Evolutionary conservation across 345 rosid genomes (phyloP).

Genomic region (Salix suchowensis): DNA sequence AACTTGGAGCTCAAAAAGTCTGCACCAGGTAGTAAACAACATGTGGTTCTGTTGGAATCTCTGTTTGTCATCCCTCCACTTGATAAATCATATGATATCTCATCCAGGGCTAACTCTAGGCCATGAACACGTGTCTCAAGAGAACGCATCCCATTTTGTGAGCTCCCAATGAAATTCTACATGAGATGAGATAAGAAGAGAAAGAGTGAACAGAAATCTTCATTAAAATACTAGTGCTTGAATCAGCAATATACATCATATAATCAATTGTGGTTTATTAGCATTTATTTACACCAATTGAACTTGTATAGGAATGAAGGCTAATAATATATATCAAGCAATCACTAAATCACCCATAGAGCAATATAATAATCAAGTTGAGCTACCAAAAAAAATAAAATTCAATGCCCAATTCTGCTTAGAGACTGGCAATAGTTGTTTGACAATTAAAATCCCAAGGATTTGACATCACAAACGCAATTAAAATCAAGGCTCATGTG

Average conservation of each 20-base stretch:
- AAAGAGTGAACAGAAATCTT: conserved; percentile 13
- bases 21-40: conserved; percentile 72
- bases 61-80: conserved; percentile 64
- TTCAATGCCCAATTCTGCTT: neutral
- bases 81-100: conserved; percentile 79
- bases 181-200: conserved; percentile 2
- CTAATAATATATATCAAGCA: too few relatives aligned
- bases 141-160: conserved; percentile 74
- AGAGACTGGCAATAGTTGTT: neutral
- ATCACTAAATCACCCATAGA: too few relatives aligned
- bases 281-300: neutral
- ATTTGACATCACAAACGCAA: neutral
- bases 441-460: neutral
- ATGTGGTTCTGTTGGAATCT: conserved; percentile 41
- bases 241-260: neutral
- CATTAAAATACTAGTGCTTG: neutral
- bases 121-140: conserved; percentile 86
- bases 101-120: conserved; percentile 84
- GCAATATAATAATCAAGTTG: neutral
- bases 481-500: too few relatives aligned
- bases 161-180: conserved; percentile 80
- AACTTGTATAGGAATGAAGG: too few relatives aligned
- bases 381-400: neutral
- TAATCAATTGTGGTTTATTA: neutral
- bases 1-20: conserved; percentile 66